Evolutionary conservation across 805 yeast genomes (phyloP), one percentile per base, ranked within the genome.

Genomic region (Sugiyamaella floridensis): DNA sequence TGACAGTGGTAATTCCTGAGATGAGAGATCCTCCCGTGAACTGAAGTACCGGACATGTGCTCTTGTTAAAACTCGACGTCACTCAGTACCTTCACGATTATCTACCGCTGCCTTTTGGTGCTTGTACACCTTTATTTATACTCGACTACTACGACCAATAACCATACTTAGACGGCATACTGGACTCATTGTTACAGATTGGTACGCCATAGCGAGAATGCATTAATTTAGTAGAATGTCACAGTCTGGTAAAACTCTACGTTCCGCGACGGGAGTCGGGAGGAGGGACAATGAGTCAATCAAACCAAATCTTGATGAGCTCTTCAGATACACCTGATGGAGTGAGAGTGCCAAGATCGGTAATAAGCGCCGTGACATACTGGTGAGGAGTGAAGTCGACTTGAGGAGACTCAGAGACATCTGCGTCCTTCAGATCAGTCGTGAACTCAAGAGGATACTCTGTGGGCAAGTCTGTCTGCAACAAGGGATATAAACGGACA

Each of bases 251-350:
- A 19, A 16, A 40, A 2, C 16, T 18, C 18, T 14, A 43, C 28
- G 67, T 67, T 14, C n/a, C 20, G 14, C 19, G 19, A 8, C 15
- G 18, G 12, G n/a, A n/a, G n/a, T n/a, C n/a, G n/a, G n/a, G n/a
- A n/a, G n/a, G n/a, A n/a, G n/a, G n/a, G n/a, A n/a, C n/a, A n/a
- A n/a, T n/a, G n/a, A n/a, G n/a, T 45, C 41, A 90, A 69, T 90
- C 97, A 64, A 89, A 90, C 97, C 97, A 93, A 82, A 93, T 89
- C 71, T 93, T 93, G 67, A 93, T 93, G 69, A 93, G 78, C 71
- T 93, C 99, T 68, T 93, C 99, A n/a, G 96, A 85, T 18, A 93
- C 99, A 0, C 98, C 98, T 55, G 96, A 85, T 11, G 99, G 97
- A 6, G 99, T 93, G 60, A 93, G 76, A 1, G 93, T 97, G 15